A percentile compares a stretch with the other conserved stretches of the same genome.
Evolutionary conservation across 2,329 filamentous ascomycete species (phyloP).

Genomic region (Ophiocordyceps unilateralis): DNA sequence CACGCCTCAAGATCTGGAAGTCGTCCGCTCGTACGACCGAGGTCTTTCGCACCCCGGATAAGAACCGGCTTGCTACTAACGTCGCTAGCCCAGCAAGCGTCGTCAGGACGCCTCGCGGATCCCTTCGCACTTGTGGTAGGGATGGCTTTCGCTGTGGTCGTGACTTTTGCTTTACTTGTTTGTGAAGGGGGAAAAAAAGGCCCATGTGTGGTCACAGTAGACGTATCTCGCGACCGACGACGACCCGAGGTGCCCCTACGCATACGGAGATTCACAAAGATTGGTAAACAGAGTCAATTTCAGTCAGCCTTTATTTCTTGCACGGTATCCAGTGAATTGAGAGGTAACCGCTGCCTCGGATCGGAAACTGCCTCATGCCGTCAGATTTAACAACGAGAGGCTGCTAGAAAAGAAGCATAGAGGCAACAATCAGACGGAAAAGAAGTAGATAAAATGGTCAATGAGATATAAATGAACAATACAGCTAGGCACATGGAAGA

Average conservation of each 20-base stretch:
- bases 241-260: too few species aligned
- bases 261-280: too few species aligned
- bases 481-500: background rate
- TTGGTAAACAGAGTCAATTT: too few species aligned
- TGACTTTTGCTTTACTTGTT: slow-evolving; percentile 43
- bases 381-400: too few species aligned
- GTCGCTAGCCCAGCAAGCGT: slow-evolving; percentile 9
- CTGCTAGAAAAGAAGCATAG: too few species aligned
- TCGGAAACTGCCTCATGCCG: too few species aligned
- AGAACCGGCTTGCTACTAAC: slow-evolving; percentile 6
- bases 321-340: too few species aligned
- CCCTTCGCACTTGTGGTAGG: slow-evolving; percentile 32
- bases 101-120: slow-evolving; percentile 31
- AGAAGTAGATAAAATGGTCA: background rate
- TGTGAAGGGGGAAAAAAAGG: slow-evolving; percentile 12
- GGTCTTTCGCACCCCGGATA: slow-evolving; percentile 10
- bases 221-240: too few species aligned
- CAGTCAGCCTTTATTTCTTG: too few species aligned
- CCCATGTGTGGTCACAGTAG: too few species aligned
- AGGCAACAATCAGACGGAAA: background rate
- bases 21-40: slow-evolving; percentile 13
- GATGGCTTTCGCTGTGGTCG: slow-evolving; percentile 37
- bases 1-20: slow-evolving; percentile 12
- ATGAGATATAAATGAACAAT: background rate
- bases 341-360: too few species aligned